Percentiles rank a stretch among this genome's conserved stretches.
Conservation (phyloP, 331 rosid genomes). For the Ulmus americana region DNA sequence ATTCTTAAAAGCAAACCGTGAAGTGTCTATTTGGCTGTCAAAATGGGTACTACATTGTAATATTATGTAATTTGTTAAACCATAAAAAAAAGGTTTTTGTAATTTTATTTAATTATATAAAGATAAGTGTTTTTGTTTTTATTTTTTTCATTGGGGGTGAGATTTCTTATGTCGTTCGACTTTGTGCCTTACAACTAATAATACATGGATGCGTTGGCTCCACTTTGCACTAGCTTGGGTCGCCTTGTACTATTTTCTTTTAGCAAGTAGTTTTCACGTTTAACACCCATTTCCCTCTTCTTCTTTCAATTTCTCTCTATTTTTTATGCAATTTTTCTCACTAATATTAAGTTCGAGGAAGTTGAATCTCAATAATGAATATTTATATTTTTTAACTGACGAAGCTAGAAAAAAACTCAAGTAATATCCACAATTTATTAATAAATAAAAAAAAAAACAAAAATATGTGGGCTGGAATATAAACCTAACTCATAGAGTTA, state of each 20-base stretch:
- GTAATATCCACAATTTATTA: too few relatives aligned
- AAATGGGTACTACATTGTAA: too few relatives aligned
- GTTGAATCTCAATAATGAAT: not conserved
- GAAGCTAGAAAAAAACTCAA: not conserved
- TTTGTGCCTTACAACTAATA: not conserved
- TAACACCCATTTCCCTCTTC: not conserved
- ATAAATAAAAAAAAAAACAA: too few relatives aligned
- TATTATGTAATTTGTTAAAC: too few relatives aligned
- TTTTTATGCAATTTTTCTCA: not conserved
- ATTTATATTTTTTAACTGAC: too few relatives aligned
- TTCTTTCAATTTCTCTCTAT: not conserved
- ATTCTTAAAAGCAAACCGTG: too few relatives aligned
- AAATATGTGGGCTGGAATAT: too few relatives aligned
- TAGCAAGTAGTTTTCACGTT: not conserved
- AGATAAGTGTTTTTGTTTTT: too few relatives aligned
- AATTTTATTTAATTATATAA: too few relatives aligned
- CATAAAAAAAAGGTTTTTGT: too few relatives aligned
- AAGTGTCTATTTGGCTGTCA: too few relatives aligned
- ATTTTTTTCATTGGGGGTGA: not conserved
- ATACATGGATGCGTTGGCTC: constrained; percentile 24
- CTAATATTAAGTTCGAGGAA: not conserved
- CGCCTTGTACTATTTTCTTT: constrained; percentile 4
- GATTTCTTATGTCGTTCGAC: not conserved
- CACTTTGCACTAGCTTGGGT: constrained; percentile 20
- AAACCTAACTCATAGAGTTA: too few relatives aligned